Base-by-base conservation (phyloP, 148 eudicot species). In the Euryodendron excelsum region DNA sequence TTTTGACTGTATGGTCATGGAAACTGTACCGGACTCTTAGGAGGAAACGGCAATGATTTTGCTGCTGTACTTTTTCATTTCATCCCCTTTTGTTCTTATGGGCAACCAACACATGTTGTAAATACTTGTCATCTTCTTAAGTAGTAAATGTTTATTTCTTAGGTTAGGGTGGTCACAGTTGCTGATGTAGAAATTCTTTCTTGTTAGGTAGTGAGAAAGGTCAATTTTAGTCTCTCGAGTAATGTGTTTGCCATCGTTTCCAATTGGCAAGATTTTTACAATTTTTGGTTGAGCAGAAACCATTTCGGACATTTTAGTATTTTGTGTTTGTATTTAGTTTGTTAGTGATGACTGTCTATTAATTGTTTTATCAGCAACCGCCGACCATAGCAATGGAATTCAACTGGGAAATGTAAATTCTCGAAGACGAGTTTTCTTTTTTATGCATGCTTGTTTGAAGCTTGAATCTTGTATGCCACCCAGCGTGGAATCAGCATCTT, bases 1-100 rank as follows among this genome's bases (percentile, higher is more conserved):
- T 87, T 77, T 86, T 96, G 87, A 65, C 73, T 73, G 84, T 81
- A 23, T 96, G 99, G 99, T 86, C 98, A 36, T 89, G 91, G 89
- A 88, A 90, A 70, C 80, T 86, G 80, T 90, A 86, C 81, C 83
- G 77, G 67, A 84, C 78, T 65, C 79, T 91, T n/a, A 71, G 80
- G 81, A 87, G 87, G 85, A 96, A 96, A 86, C 87, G 79, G 71
- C 86, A 71, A 37, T 93, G 87, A 89, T 50, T 59, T 28, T 41
- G 30, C 31, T 72, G 20, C n/a, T 47, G 25, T 5, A 41, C 63
- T 67, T 66, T 63, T 67, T 78, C 69, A 71, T 78, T 74, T 80
- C 50, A 69, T 79, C 76, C 77, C 72, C 76, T 81, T 14, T 74
- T 55, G 72, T 64, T 76, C 37, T 75, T 77, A 37, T 55, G 78